phyloP scores from a whole-genome alignment of 2,329 filamentous ascomycete genomes.

The Davidsoniella neocaledoniae region DNA sequence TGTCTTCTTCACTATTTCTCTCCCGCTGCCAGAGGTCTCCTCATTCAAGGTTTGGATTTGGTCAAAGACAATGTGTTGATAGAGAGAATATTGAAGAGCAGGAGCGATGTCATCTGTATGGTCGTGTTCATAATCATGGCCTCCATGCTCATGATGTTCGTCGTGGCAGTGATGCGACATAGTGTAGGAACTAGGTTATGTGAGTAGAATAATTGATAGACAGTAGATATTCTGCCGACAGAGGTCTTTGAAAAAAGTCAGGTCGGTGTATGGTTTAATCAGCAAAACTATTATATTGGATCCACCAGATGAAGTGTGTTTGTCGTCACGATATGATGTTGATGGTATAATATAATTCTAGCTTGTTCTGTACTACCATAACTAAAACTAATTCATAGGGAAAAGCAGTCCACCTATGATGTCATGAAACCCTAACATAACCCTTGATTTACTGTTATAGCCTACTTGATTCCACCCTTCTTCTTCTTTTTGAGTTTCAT shows the following conservation, averaged over 20 bases:
- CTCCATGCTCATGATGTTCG: slow-evolving; percentile 33
- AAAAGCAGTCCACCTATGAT: no score
- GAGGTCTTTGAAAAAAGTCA: neutral
- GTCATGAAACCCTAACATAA: neutral
- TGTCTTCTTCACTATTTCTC: slow-evolving; percentile 69
- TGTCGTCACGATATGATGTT: no score
- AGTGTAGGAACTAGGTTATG: neutral
- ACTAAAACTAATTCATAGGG: no score
- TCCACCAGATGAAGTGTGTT: neutral
- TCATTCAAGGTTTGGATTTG: slow-evolving; percentile 77
- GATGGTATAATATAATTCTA: no score
- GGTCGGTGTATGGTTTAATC: no score
- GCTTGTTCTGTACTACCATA: no score
- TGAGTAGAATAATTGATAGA: neutral
- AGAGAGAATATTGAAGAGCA: slow-evolving; percentile 77
- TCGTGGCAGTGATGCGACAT: slow-evolving; percentile 36
- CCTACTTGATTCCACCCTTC: slow-evolving; percentile 25
- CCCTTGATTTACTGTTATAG: neutral
- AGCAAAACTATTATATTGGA: neutral
- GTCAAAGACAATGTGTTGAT: slow-evolving; percentile 83
- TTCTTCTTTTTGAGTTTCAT: slow-evolving; percentile 23
- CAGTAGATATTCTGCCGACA: neutral
- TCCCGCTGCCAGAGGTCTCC: slow-evolving; percentile 47
- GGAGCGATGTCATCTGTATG: slow-evolving; percentile 87
- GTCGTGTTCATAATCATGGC: slow-evolving; percentile 52